Conservation (phyloP, 306 rosid species). For the Crataegus laevigata region DNA sequence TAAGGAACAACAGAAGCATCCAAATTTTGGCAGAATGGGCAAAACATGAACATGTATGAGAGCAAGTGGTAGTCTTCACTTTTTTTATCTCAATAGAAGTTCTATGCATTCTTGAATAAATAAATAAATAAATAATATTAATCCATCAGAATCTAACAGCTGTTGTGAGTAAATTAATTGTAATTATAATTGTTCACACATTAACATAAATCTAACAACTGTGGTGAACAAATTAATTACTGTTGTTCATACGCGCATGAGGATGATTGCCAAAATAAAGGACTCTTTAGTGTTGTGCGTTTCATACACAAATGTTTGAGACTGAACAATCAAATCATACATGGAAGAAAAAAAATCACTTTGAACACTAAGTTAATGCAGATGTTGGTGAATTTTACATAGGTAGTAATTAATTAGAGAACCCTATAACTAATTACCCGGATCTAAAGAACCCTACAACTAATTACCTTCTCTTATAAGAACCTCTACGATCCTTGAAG, state of each 20-base stretch:
- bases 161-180: neutral
- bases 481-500: slow-evolving; percentile 40
- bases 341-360: neutral
- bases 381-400: neutral
- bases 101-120: neutral
- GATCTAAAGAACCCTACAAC: too few relatives aligned
- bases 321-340: neutral
- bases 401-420: neutral
- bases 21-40: neutral
- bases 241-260: too few relatives aligned
- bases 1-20: neutral
- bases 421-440: slow-evolving; percentile 16
- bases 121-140: too few relatives aligned
- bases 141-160: neutral
- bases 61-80: neutral
- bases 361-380: neutral
- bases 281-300: neutral
- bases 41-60: neutral
- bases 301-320: neutral
- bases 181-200: neutral
- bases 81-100: neutral
- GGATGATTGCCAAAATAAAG: too few relatives aligned
- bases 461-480: slow-evolving; percentile 55
- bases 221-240: too few relatives aligned
- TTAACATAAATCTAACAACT: neutral